phyloP scores from a whole-genome alignment of 2,329 filamentous ascomycete genomes.

The Sporothrix euskadiensis region DNA sequence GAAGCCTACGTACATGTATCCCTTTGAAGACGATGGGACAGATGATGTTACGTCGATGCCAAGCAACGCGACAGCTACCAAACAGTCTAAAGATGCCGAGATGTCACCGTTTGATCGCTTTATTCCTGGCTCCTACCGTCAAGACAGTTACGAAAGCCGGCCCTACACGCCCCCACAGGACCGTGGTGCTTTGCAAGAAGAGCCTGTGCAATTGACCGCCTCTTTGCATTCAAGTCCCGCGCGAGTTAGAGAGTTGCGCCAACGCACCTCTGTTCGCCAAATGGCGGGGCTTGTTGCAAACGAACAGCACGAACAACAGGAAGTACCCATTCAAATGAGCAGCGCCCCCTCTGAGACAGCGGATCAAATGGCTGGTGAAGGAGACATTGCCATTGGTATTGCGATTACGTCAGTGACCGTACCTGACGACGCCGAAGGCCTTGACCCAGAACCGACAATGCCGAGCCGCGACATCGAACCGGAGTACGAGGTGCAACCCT shows the following conservation, averaged over 20 bases:
- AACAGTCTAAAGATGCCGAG: not conserved
- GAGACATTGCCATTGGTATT: conserved; percentile 10
- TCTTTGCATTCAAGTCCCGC: conserved; percentile 14
- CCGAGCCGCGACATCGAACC: conserved; percentile 1
- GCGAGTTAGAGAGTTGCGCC: not conserved
- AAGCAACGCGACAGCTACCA: not conserved
- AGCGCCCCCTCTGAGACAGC: not conserved
- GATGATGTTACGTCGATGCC: conserved; percentile 17
- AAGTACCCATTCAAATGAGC: not conserved
- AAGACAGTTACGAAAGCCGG: conserved; percentile 28
- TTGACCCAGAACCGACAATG: conserved; percentile 6
- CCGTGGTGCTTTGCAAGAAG: not conserved
- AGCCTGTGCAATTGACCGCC: not conserved
- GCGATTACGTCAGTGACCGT: not conserved
- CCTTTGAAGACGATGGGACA: conserved; percentile 49
- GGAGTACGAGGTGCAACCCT: conserved; percentile 46
- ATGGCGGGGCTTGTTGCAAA: not conserved
- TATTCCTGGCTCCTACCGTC: conserved; percentile 28
- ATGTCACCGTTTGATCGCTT: conserved; percentile 19
- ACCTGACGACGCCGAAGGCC: not conserved
- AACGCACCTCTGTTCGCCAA: not conserved
- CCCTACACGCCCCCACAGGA: conserved; percentile 26
- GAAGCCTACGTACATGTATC: conserved; percentile 51
- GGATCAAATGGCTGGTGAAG: not conserved
- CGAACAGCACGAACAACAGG: not conserved